phyloP scores from a whole-genome alignment of 768 basidiomycete species.

The Lentinula lateritia region DNA sequence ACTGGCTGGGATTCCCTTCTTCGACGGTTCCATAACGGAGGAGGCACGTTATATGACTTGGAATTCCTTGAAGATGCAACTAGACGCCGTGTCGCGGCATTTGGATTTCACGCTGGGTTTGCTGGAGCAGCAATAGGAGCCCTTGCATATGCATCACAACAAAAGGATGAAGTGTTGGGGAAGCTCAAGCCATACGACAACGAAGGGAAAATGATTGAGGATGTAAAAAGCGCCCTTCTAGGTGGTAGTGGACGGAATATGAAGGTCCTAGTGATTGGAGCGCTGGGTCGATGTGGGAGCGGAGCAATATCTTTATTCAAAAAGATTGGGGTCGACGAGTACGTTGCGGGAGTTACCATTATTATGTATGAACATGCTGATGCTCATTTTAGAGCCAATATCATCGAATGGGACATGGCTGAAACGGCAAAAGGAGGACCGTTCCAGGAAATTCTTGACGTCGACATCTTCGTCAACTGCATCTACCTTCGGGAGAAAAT shows the following conservation, averaged over 20 bases:
- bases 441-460: constrained; percentile 90
- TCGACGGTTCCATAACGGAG: constrained; percentile 75
- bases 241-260: constrained; percentile 65
- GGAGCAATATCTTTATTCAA: constrained; percentile 91
- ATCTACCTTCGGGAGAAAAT: constrained; percentile 90
- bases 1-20: constrained; percentile 90
- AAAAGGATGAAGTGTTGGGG: constrained; percentile 55
- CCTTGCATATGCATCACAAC: constrained; percentile 70
- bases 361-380: background rate
- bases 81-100: constrained; percentile 92
- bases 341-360: constrained; percentile 23
- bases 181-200: constrained; percentile 75
- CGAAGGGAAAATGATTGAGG: constrained; percentile 74
- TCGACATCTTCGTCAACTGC: constrained; percentile 98
- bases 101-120: constrained; percentile 96
- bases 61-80: constrained; percentile 82
- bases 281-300: constrained; percentile 87
- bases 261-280: constrained; percentile 90
- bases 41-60: constrained; percentile 86
- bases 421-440: constrained; percentile 97
- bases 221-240: constrained; percentile 54
- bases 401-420: constrained; percentile 94
- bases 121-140: constrained; percentile 91
- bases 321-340: constrained; percentile 95
- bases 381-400: constrained; percentile 61